These are phyloP conservation scores for Candida glaebosa DNA, from an alignment of 805 yeast species.

Conservation along the genomic window DNA sequence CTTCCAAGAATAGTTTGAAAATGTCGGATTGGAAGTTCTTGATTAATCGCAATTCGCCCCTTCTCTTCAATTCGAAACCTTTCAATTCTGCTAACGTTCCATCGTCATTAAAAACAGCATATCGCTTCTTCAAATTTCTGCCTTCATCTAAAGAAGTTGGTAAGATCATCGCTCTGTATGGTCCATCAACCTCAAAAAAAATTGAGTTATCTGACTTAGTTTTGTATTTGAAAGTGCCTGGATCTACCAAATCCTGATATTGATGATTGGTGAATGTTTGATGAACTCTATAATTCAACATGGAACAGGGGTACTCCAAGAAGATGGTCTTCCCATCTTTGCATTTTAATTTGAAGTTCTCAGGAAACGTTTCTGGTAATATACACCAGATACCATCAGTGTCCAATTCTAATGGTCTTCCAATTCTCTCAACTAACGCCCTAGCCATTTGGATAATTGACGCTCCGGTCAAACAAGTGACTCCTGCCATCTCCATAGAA, in stretches of 20 bases:
- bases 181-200: slow-evolving; percentile 98
- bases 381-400: slow-evolving; percentile 99
- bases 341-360: slow-evolving; percentile 67
- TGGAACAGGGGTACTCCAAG: slow-evolving; percentile 91
- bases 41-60: slow-evolving; percentile 92
- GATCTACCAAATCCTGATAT: slow-evolving; percentile 82
- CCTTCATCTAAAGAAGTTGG: slow-evolving; percentile 98
- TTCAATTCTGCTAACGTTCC: slow-evolving; percentile 92
- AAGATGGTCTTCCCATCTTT: slow-evolving; percentile 74
- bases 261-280: slow-evolving; percentile 89
- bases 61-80: slow-evolving; percentile 93
- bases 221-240: slow-evolving; percentile 62
- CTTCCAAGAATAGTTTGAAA: slow-evolving; percentile 86
- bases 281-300: slow-evolving; percentile 92
- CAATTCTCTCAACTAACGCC: slow-evolving; percentile 82
- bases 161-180: slow-evolving; percentile 93
- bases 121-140: slow-evolving; percentile 90
- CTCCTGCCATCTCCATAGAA: slow-evolving; percentile 99
- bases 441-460: slow-evolving; percentile 98
- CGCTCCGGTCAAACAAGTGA: slow-evolving; percentile 96
- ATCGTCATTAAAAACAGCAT: slow-evolving; percentile 94
- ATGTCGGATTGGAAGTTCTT: slow-evolving; percentile 95
- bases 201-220: slow-evolving; percentile 88
- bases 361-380: slow-evolving; percentile 90
- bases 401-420: slow-evolving; percentile 93